Base-by-base conservation (phyloP, 2,329 filamentous ascomycete species). In the Exophiala phaeomuriformis region DNA sequence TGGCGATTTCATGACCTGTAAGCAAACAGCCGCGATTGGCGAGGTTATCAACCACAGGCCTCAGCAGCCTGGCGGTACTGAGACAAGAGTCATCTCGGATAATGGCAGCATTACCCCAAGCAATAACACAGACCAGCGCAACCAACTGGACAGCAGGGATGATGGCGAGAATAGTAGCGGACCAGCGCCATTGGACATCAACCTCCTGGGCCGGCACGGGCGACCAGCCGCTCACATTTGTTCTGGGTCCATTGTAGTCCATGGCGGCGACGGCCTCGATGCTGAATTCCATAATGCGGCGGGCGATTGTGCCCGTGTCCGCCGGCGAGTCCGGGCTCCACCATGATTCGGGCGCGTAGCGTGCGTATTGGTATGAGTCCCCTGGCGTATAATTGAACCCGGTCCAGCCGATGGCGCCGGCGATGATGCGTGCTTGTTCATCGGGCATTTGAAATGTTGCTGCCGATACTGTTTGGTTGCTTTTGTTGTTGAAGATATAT, bases 181-280 rank as follows among this genome's bases (percentile, higher is more conserved):
- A 50, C 51, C 58, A 64, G 19, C 42, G 47, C 61, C 61, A 64
- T 28, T 59, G 68, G 95, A 98, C 70, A 95, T 96, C 61, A 82
- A 90, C 57, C 95, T 95, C 64, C 90, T 97, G 69, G 75, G 72
- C 10, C 86, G 90, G 4, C 77, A 80, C 37, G 94, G 90, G 86
- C 86, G 90, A 2, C 96, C 90, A 30, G 75, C 87, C 10, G 88
- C 86, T 44, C 95, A 91, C 65, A 76, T 95, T 58, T n/a, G 12
- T 49, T 7, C 60, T 42, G 8, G 57, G 56, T 8, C 60, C 60
- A 10, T 58, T 55, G 49, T 61, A 56, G 47, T 64, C 60, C 33
- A 62, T 52, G 8, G 61, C 60, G 9, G 60, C 60, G 27, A 64
- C 36, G 27, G 57, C 61, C 35, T 59, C 52, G 27, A 56, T 56